phyloP scores from a whole-genome alignment of 768 basidiomycete genomes.

The Hypholoma sublateritium region DNA sequence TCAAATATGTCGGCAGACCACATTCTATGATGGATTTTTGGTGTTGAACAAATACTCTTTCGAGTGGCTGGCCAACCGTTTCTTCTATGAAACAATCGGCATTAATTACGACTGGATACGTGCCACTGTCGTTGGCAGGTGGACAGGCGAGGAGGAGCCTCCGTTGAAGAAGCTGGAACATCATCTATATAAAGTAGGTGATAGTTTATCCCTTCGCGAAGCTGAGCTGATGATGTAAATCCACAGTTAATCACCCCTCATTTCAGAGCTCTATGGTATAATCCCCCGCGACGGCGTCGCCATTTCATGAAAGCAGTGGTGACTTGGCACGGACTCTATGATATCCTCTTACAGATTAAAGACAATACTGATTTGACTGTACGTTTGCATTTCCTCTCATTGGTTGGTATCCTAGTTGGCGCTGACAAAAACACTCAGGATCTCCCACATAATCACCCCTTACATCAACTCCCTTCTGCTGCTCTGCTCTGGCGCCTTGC shows the following conservation, averaged over 20 bases:
- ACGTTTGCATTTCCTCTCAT: slow-evolving; percentile 7
- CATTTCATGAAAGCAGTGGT: slow-evolving; percentile 61
- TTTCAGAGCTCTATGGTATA: slow-evolving; percentile 63
- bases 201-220: background rate
- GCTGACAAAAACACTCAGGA: slow-evolving; percentile 20
- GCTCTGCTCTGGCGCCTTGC: slow-evolving; percentile 61
- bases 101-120: slow-evolving; percentile 48
- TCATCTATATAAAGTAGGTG: slow-evolving; percentile 39
- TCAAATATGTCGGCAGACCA: slow-evolving; percentile 37
- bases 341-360: slow-evolving; percentile 37
- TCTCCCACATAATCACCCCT: slow-evolving; percentile 30
- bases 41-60: slow-evolving; percentile 51
- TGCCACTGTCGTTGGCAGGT: slow-evolving; percentile 36
- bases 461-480: slow-evolving; percentile 43
- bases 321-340: slow-evolving; percentile 68
- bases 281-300: slow-evolving; percentile 66
- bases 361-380: slow-evolving; percentile 30
- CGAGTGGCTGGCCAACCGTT: slow-evolving; percentile 58
- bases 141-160: slow-evolving; percentile 30
- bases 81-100: slow-evolving; percentile 64
- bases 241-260: slow-evolving; percentile 52
- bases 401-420: background rate
- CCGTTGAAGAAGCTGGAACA: slow-evolving; percentile 43
- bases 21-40: slow-evolving; percentile 55
- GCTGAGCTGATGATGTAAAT: slow-evolving; percentile 22